Evolutionary conservation across 2,329 filamentous ascomycete species (phyloP), one percentile per base, ranked within the genome.

Genomic region (Monosporascus cannonballus): DNA sequence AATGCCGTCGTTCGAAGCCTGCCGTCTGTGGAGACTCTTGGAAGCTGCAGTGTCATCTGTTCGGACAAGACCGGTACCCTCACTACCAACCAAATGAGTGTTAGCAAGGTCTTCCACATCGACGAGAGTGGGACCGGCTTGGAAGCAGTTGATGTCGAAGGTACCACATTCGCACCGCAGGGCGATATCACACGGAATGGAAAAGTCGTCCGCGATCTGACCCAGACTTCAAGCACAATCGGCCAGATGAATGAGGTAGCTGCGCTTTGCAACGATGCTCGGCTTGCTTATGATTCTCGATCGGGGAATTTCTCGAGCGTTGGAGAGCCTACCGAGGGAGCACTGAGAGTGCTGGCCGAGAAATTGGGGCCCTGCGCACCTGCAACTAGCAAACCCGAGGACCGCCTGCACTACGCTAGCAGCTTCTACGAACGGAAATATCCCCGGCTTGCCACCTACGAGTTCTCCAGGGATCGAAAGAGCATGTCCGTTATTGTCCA

Each of bases 51-150:
- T 66, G 92, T 99, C 53, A 96, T 99, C 69, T 99, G 95, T 77
- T 99, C 95, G 4, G 94, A 99, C 78, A 99, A 99, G 79, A 99
- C 94, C 5, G 95, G 94, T 62, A 99, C 94, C 48, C 75, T 99
- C 68, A 99, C 94, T 11, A 99, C 94, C 41, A 99, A 99, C 75
- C 92, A 97, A 73, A 99, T 99, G 94, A 97, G 94, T 67, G 94
- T 96, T 52, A 94, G 86, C 76, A 96, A 93, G 73, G 75, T 97
- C 52, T 89, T 96, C 47, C 90, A 92, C 68, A 78, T 99, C 61
- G 86, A 83, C 63, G 84, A 88, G 60, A 72, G 81, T 54, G 92
- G 90, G 48, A 81, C 76, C 51, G 86, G 83, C 54, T 76, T 97
- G 24, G 89, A 92, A 63, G 92, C 96, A 68, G 80, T 96, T 47